Percentiles rank a stretch among this genome's conserved stretches.
Evolutionary conservation across 352 stramenopile genomes (phyloP).

Genomic region (Phytophthora constricta): DNA sequence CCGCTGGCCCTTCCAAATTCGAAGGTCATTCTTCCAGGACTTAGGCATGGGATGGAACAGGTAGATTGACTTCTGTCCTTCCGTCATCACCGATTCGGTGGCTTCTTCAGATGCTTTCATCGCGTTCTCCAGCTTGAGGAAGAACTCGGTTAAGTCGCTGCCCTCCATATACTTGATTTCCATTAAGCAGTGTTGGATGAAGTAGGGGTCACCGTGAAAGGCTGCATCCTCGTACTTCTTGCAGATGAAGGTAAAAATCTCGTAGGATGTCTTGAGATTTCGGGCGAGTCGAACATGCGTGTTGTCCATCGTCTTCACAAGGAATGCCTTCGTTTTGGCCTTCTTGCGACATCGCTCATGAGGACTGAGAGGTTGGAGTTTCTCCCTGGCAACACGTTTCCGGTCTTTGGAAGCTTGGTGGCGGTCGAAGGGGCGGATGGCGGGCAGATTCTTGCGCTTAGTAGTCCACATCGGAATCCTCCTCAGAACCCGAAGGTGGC

Average conservation of each 20-base stretch:
- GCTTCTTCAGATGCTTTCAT: constrained; percentile 9
- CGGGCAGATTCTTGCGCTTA: constrained; percentile 3
- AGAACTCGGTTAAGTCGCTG: constrained; percentile 5
- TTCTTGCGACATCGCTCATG: constrained; percentile 11
- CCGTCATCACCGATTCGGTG: constrained; percentile 10
- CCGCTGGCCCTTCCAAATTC: constrained; percentile 58
- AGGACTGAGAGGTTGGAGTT: background rate
- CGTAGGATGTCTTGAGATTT: constrained; percentile 21
- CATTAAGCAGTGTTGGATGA: constrained; percentile 13
- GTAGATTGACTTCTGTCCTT: constrained; percentile 8
- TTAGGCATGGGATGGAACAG: constrained; percentile 13
- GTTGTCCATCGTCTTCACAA: constrained; percentile 38
- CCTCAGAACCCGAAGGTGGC: constrained; percentile 1
- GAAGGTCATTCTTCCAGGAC: constrained; percentile 18
- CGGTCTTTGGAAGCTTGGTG: background rate
- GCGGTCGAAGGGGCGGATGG: background rate
- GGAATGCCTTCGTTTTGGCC: constrained; percentile 22
- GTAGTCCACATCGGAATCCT: background rate
- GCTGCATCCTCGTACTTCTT: constrained; percentile 13
- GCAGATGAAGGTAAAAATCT: constrained; percentile 18
- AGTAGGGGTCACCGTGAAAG: constrained; percentile 11
- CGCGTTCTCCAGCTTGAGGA: constrained; percentile 11
- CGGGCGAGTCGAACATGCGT: constrained; percentile 20
- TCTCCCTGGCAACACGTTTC: constrained; percentile 2
- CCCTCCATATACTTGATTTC: constrained; percentile 13